phyloP scores from a whole-genome alignment of 345 rosid species.

The Arabis alpina region DNA sequence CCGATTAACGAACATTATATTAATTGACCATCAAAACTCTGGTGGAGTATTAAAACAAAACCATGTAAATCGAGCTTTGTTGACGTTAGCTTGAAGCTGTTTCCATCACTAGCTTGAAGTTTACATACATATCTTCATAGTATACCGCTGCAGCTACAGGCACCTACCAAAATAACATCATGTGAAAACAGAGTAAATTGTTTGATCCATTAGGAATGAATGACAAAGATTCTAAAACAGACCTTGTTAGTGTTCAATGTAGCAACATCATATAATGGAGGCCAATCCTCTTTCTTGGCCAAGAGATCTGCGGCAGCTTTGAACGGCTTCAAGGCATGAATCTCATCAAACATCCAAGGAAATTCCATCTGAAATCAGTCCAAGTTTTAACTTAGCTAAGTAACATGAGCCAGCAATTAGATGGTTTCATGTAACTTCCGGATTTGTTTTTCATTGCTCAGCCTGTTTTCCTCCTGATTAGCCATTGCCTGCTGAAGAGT shows the following conservation, averaged over 20 bases:
- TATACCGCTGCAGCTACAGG: conserved; percentile 92
- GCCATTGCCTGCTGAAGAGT: conserved; percentile 71
- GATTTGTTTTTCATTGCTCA: conserved; percentile 55
- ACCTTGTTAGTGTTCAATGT: conserved; percentile 70
- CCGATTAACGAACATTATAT: too few species aligned
- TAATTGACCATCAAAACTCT: too few species aligned
- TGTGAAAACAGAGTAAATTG: conserved; percentile 7
- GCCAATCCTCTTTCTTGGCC: conserved; percentile 88
- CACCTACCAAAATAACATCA: conserved; percentile 61
- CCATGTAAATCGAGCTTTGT: too few species aligned
- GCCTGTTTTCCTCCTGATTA: conserved; percentile 61
- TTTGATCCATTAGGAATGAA: background rate
- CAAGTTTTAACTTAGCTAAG: background rate
- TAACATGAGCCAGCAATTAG: conserved; percentile 10
- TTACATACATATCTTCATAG: conserved; percentile 87
- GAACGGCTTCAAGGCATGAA: conserved; percentile 70
- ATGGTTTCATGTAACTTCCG: too few species aligned
- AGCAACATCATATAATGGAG: conserved; percentile 59
- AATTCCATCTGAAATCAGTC: conserved; percentile 60
- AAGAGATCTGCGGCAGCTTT: conserved; percentile 67
- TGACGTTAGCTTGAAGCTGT: too few species aligned
- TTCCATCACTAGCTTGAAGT: conserved; percentile 77
- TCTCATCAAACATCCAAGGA: conserved; percentile 95
- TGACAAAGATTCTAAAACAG: background rate
- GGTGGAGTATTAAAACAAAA: too few species aligned